These are phyloP conservation scores for Xylariaceae sp. DNA, from an alignment of 2,329 filamentous ascomycete species.

Conservation along the genomic window DNA sequence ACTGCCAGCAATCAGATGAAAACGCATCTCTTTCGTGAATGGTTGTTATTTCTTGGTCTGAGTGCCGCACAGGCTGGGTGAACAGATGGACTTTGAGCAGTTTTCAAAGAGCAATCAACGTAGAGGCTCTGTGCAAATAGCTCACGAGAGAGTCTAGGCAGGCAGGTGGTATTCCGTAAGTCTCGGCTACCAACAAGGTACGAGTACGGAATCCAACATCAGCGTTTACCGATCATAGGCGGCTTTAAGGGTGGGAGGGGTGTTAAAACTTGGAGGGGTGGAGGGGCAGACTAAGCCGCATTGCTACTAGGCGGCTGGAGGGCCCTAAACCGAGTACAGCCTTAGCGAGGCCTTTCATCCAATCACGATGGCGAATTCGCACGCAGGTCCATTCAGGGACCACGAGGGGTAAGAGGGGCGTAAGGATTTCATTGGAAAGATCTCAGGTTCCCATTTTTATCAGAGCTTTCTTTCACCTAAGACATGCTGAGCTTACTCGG, in stretches of 20 bases:
- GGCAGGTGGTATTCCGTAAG: too few relatives aligned
- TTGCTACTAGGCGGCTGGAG: neutral
- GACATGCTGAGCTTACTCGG: neutral
- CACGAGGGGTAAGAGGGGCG: neutral
- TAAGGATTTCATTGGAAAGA: neutral
- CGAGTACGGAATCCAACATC: too few relatives aligned
- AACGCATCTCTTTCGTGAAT: neutral
- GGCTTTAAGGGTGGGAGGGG: neutral
- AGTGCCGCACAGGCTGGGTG: too few relatives aligned
- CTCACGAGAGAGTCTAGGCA: too few relatives aligned
- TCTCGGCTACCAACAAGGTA: too few relatives aligned
- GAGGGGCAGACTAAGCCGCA: neutral
- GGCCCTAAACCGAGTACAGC: neutral
- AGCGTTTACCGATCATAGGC: neutral
- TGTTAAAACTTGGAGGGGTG: neutral
- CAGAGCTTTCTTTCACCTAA: neutral
- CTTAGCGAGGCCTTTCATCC: neutral
- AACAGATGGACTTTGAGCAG: too few relatives aligned
- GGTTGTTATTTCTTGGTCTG: too few relatives aligned
- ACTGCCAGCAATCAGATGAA: neutral
- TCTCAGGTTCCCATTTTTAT: neutral
- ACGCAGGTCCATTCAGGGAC: neutral
- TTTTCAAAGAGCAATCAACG: too few relatives aligned
- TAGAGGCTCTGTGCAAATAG: too few relatives aligned
- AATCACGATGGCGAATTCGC: neutral